Conservation (phyloP, 1,139 yeast species). For the Protomyces arabidopsidicola region DNA sequence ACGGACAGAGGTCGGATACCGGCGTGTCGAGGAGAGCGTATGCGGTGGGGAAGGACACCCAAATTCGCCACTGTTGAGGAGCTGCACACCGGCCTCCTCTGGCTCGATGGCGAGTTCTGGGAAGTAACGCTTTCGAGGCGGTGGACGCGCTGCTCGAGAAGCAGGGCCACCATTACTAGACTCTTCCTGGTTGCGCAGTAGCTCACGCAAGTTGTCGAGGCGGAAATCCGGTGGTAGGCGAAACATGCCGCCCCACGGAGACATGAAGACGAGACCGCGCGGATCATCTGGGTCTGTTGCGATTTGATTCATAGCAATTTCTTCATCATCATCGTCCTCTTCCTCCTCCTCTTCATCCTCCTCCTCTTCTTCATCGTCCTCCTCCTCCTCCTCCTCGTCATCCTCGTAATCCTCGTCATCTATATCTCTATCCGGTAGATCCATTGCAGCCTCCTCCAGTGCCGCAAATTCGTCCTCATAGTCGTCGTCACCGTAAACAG, state of each 20-base stretch:
- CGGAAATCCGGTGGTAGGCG: neutral
- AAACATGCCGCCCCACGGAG: neutral
- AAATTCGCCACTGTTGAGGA: conserved; percentile 33
- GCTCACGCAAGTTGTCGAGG: neutral
- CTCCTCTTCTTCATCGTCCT: neutral
- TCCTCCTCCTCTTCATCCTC: neutral
- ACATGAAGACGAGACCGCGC: neutral
- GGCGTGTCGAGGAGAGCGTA: conserved; percentile 28
- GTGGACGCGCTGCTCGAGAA: neutral
- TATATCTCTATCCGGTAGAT: no score
- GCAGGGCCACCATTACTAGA: conserved; percentile 20
- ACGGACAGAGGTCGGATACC: conserved; percentile 29
- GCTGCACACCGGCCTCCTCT: conserved; percentile 28
- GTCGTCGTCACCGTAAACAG: conserved; percentile 2
- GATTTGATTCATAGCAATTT: conserved; percentile 5
- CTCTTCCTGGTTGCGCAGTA: neutral
- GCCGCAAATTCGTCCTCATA: conserved; percentile 14
- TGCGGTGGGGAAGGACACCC: conserved; percentile 18
- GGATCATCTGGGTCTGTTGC: conserved; percentile 8
- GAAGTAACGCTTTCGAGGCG: neutral
- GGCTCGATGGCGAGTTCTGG: conserved; percentile 9
- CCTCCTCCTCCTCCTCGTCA: neutral
- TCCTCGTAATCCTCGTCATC: conserved; percentile 1
- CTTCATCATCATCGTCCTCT: conserved; percentile 10
- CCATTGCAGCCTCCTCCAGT: neutral